phyloP scores from a whole-genome alignment of 1,284 basidiomycete genomes.

The Ceratobasidium theobromae region DNA sequence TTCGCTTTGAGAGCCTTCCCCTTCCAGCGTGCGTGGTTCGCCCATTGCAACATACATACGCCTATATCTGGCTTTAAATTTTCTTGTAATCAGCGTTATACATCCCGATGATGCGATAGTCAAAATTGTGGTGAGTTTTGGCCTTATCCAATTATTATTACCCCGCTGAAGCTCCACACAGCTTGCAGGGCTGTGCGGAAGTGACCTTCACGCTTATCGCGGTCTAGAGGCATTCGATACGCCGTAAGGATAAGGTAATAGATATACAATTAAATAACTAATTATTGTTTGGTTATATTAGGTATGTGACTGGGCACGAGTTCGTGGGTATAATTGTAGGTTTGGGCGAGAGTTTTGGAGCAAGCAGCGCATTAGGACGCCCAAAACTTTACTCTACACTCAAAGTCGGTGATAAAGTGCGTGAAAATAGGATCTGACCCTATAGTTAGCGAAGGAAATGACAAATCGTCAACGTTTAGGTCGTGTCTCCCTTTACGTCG shows the following conservation, averaged over 20 bases:
- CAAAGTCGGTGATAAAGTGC: conserved; percentile 65
- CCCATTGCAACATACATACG: background rate
- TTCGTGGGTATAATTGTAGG: conserved; percentile 77
- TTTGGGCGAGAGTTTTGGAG: conserved; percentile 63
- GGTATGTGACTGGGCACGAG: conserved; percentile 76
- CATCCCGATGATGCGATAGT: conserved; percentile 74
- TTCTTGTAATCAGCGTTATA: conserved; percentile 52
- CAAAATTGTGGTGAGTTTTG: conserved; percentile 58
- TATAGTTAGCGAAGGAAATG: background rate
- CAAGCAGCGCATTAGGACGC: conserved; percentile 45
- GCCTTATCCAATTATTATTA: background rate
- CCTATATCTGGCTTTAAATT: background rate
- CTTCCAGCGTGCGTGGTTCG: conserved; percentile 8
- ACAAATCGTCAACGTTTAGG: conserved; percentile 39
- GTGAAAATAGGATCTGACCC: background rate
- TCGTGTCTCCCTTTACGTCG: conserved; percentile 85
- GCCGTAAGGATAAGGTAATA: conserved; percentile 41
- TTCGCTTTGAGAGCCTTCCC: conserved; percentile 11
- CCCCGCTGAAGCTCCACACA: conserved; percentile 39
- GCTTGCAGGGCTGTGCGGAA: conserved; percentile 77
- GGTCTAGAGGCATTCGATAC: conserved; percentile 51
- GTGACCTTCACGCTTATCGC: conserved; percentile 79
- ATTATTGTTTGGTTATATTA: conserved; percentile 39
- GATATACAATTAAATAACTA: conserved; percentile 33
- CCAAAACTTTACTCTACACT: conserved; percentile 67